These are phyloP conservation scores for Lolium rigidum DNA, from an alignment of 176 grass and related monocot genomes.

Conservation along the genomic window DNA sequence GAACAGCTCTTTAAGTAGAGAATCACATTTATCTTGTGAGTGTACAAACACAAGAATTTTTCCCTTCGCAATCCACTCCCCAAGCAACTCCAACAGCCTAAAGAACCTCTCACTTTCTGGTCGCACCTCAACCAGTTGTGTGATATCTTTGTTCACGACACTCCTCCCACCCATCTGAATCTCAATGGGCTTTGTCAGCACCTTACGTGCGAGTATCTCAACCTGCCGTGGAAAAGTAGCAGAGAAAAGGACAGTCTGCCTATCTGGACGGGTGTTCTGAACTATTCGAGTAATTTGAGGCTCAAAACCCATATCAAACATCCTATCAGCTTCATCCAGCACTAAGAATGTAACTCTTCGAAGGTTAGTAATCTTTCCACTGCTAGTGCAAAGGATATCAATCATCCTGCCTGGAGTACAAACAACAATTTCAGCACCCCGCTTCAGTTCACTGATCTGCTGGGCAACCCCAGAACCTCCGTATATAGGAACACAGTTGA, in stretches of 20 bases:
- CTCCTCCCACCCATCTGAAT: constrained; percentile 96
- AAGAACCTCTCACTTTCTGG: constrained; percentile 77
- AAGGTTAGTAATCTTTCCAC: constrained; percentile 95
- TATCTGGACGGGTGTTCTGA: constrained; percentile 80
- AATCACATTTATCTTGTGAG: constrained; percentile 97
- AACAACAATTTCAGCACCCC: constrained; percentile 88
- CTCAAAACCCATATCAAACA: constrained; percentile 99
- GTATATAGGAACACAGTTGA: constrained; percentile 89
- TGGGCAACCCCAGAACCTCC: constrained; percentile 95
- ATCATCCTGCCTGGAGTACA: constrained; percentile 97
- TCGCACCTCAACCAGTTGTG: constrained; percentile 83
- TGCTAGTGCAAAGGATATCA: constrained; percentile 90
- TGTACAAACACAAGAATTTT: constrained; percentile 98
- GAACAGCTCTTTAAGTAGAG: constrained; percentile 79
- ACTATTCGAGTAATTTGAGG: constrained; percentile 89
- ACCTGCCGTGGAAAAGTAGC: constrained; percentile 95
- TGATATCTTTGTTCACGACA: constrained; percentile 94
- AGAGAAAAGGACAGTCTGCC: constrained; percentile 92
- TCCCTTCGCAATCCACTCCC: constrained; percentile 88
- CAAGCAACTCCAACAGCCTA: constrained; percentile 81
- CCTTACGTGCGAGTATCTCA: constrained; percentile 82
- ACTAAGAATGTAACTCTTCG: constrained; percentile 89
- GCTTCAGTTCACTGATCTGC: constrained; percentile 94
- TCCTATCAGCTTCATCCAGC: constrained; percentile 97
- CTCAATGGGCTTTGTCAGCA: constrained; percentile 81